Evolutionary conservation across 129 eudicot species (phyloP).

Genomic region (Ambrosia trifida): DNA sequence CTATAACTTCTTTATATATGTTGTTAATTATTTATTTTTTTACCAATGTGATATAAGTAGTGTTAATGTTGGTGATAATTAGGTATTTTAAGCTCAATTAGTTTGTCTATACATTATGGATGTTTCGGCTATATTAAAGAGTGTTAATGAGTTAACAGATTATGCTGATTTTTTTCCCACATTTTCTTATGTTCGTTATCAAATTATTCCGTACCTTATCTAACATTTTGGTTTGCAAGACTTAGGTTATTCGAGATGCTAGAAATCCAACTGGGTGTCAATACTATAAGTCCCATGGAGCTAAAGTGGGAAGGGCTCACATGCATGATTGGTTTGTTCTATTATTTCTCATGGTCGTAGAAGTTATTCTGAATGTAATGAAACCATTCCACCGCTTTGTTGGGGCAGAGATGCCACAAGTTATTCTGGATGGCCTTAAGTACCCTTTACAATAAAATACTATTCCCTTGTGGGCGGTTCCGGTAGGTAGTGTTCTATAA

Average conservation of each 20-base stretch:
- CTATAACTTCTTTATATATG: no score
- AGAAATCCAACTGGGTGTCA: conserved; percentile 82
- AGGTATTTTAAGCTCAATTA: no score
- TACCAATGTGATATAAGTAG: no score
- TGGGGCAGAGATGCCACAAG: conserved; percentile 71
- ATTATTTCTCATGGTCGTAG: conserved; percentile 59
- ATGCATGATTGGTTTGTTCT: conserved; percentile 87
- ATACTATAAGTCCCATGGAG: conserved; percentile 66
- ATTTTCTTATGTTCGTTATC: neutral
- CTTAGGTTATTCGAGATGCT: conserved; percentile 57
- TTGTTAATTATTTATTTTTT: no score
- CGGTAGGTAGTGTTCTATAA: conserved; percentile 46
- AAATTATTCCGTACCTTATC: conserved; percentile 9
- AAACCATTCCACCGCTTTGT: conserved; percentile 93
- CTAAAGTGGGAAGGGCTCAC: conserved; percentile 62
- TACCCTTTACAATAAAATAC: conserved; percentile 79
- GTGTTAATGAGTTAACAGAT: conserved; percentile 4
- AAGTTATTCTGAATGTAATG: conserved; percentile 61
- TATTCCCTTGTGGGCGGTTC: conserved; percentile 84
- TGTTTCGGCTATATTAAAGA: no score
- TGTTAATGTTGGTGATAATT: no score
- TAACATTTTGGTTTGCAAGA: conserved; percentile 23
- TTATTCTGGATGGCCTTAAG: conserved; percentile 68
- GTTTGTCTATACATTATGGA: no score
- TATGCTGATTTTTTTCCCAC: neutral